Base-by-base conservation (phyloP, 805 yeast species). In the Ogataea paraovalis region DNA sequence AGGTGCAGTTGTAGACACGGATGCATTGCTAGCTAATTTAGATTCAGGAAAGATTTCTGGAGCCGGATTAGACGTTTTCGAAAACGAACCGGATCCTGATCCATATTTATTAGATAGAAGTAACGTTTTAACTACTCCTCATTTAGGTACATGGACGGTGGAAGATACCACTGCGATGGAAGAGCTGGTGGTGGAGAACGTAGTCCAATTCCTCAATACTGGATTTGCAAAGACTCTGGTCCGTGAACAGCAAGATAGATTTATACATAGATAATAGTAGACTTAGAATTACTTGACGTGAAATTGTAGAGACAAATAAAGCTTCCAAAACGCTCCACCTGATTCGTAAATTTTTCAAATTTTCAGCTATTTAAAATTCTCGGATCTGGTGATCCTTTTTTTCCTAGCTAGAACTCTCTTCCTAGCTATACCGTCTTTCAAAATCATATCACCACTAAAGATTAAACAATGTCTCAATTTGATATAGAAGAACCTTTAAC, bases 401-500 rank as follows among this genome's bases (percentile, higher is more conserved):
- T 25, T 25, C 10, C 28, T 25, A 10, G 9, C 6, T 10, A 10
- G 28, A 10, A n/a, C n/a, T 10, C 14, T 10, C 34, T 30, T 30
- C 34, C 13, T 10, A 9, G 13, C 14, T 10, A 30, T 14, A 10
- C 16, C 34, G 14, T 10, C 34, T 28, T 34, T 18, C 38, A 34
- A 19, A 20, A 30, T 30, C n/a, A n/a, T n/a, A n/a, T n/a, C n/a
- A n/a, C n/a, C n/a, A n/a, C n/a, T n/a, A n/a, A n/a, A n/a, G n/a
- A n/a, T n/a, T n/a, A n/a, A 30, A 30, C 5, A 9, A 55, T 55
- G 59, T 51, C 54, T 12, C 47, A 51, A 30, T 53, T 43, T 50
- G 78, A 75, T 50, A 43, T 66, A 30, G 81, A 80, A 51, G 92
- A 87, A 59, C 96, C 96, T 0, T 69, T 89, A 47, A 87, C 96